phyloP scores from a whole-genome alignment of 148 eudicot species.

The Bassia scoparia region DNA sequence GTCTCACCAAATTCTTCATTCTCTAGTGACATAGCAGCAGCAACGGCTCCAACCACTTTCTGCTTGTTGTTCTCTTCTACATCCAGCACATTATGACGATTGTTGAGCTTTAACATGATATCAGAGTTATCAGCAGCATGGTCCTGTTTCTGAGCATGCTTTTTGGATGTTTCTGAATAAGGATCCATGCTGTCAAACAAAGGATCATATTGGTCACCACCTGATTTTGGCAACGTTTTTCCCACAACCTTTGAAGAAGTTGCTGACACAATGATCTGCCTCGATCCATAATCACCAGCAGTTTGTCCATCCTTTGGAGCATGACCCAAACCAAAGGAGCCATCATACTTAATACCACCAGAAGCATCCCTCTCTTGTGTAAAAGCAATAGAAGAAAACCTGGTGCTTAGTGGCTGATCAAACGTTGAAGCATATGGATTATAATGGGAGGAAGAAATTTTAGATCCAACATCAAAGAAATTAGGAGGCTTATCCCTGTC shows the following conservation, averaged over 20 bases:
- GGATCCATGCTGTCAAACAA: conserved; percentile 92
- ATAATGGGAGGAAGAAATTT: conserved; percentile 53
- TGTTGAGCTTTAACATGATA: conserved; percentile 39
- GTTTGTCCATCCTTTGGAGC: conserved; percentile 39
- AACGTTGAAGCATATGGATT: conserved; percentile 90
- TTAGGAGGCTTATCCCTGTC: conserved; percentile 39
- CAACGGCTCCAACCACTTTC: conserved; percentile 45
- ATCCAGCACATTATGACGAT: conserved; percentile 43
- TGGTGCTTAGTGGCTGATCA: conserved; percentile 72
- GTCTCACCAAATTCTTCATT: conserved; percentile 89
- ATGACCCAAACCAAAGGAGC: conserved; percentile 38
- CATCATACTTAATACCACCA: conserved; percentile 35
- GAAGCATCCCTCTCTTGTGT: conserved; percentile 40
- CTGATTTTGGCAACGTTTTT: conserved; percentile 36
- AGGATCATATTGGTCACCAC: conserved; percentile 85
- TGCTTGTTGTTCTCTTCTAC: conserved; percentile 48
- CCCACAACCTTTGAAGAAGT: conserved; percentile 37
- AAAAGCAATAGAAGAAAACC: conserved; percentile 50
- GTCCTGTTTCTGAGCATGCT: conserved; percentile 39
- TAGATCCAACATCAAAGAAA: conserved; percentile 45
- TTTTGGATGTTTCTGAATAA: conserved; percentile 53
- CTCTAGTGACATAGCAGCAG: conserved; percentile 40
- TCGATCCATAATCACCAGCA: conserved; percentile 30
- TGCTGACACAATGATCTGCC: conserved; percentile 31
- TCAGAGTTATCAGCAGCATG: conserved; percentile 49